Conservation (phyloP, 2,329 filamentous ascomycete species). For the Helotiales sp. region DNA sequence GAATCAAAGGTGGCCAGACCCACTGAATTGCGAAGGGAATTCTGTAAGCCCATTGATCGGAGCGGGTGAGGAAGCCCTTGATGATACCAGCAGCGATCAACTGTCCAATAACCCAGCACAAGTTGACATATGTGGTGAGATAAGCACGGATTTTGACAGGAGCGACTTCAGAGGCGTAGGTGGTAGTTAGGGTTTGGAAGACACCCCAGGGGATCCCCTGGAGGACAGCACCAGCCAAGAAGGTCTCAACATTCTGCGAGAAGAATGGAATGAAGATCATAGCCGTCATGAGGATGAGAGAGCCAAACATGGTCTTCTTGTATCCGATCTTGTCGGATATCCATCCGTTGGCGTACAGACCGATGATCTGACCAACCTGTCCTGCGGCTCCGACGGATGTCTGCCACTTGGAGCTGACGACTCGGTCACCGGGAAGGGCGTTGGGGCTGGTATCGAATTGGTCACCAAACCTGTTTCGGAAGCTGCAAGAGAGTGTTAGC, state of each 20-base stretch:
- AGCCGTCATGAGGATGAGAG: constrained; percentile 43
- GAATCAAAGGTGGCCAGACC: constrained; percentile 54
- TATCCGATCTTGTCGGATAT: constrained; percentile 19
- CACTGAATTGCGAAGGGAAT: constrained; percentile 50
- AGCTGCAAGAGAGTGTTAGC: background rate
- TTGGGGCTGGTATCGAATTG: constrained; percentile 12
- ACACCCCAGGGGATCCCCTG: constrained; percentile 57
- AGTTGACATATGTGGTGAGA: constrained; percentile 56
- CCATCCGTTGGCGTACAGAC: constrained; percentile 13
- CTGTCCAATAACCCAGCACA: constrained; percentile 50
- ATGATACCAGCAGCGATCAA: constrained; percentile 18
- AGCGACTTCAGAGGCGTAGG: constrained; percentile 52
- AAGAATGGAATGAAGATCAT: constrained; percentile 56
- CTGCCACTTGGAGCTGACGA: constrained; percentile 19
- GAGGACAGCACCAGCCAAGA: constrained; percentile 53
- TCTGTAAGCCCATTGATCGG: constrained; percentile 15
- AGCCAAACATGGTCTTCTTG: constrained; percentile 20
- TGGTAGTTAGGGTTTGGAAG: constrained; percentile 48
- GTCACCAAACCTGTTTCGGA: constrained; percentile 17
- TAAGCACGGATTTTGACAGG: constrained; percentile 57
- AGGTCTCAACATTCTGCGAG: constrained; percentile 40
- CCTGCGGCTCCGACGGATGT: constrained; percentile 13
- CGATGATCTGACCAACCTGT: constrained; percentile 12
- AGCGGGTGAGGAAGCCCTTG: background rate
- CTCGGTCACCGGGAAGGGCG: constrained; percentile 5